Conservation (phyloP, 331 rosid species). For the Erythrophleum ivorense region DNA sequence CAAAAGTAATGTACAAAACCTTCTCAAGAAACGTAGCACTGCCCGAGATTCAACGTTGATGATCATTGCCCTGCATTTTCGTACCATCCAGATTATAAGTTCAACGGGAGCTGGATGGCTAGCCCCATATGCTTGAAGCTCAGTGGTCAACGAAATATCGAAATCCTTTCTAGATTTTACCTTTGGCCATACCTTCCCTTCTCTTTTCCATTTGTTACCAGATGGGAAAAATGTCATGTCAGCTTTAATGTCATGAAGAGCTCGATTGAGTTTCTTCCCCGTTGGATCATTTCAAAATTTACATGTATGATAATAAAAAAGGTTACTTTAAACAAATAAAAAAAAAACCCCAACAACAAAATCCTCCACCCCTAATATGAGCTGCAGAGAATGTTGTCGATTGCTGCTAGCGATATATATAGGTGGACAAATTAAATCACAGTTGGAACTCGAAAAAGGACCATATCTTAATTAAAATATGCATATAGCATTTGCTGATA, state of each 20-base stretch:
- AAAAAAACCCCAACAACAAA: not conserved
- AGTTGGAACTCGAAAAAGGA: conserved; percentile 29
- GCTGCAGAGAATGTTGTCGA: conserved; percentile 37
- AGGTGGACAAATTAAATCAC: conserved; percentile 41
- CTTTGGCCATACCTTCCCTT: not conserved
- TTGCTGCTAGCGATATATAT: conserved; percentile 18
- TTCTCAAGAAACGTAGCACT: conserved; percentile 10
- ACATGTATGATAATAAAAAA: not conserved
- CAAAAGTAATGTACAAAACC: conserved; percentile 31
- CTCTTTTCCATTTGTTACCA: conserved; percentile 32
- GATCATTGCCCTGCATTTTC: conserved; percentile 37
- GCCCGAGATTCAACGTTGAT: conserved; percentile 37
- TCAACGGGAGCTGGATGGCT: conserved; percentile 18
- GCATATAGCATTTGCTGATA: not conserved
- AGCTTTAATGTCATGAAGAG: conserved; percentile 29
- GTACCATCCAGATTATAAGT: conserved; percentile 29
- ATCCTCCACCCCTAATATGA: not conserved
- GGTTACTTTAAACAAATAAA: not conserved
- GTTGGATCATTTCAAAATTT: too few relatives aligned
- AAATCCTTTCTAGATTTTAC: not conserved
- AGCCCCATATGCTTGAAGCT: not conserved
- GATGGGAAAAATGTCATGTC: not conserved
- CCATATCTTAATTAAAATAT: not conserved
- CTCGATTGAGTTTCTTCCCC: not conserved
- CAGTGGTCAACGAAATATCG: not conserved